Percentiles rank a stretch among this genome's conserved stretches.
These are phyloP conservation scores for Citrus sinensis DNA, from an alignment of 345 rosid genomes.

Conservation along the genomic window DNA sequence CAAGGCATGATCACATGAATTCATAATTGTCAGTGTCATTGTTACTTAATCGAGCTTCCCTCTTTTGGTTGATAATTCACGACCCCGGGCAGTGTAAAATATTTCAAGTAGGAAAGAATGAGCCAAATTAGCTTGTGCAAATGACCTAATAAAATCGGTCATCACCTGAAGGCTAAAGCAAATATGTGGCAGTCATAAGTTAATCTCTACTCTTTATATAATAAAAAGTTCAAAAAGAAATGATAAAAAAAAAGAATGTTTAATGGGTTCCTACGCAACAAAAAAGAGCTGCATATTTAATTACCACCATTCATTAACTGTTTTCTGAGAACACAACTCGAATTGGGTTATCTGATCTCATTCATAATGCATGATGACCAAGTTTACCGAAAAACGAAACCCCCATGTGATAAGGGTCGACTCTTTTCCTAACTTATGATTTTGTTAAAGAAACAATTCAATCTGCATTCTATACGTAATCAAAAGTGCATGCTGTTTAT, in stretches of 20 bases:
- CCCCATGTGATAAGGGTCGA: not conserved
- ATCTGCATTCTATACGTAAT: not conserved
- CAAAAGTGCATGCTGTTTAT: not conserved
- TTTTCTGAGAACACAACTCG: not conserved
- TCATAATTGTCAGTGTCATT: no score
- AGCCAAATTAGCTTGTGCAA: not conserved
- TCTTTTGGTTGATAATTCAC: not conserved
- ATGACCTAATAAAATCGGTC: constrained; percentile 6
- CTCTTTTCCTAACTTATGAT: constrained; percentile 7
- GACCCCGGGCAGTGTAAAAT: not conserved
- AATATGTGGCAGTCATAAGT: no score
- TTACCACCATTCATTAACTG: not conserved
- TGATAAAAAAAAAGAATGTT: not conserved
- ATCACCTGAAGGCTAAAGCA: not conserved
- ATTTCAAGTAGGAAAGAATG: not conserved
- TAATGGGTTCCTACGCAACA: constrained; percentile 8
- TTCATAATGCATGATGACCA: constrained; percentile 4
- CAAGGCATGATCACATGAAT: not conserved
- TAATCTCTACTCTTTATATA: not conserved
- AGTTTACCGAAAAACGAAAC: not conserved
- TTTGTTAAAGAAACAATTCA: not conserved
- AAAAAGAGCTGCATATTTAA: not conserved
- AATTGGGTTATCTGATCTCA: not conserved
- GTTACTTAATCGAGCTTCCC: no score
- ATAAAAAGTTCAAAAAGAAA: not conserved